Base-by-base conservation (phyloP, 106 monocot genomes). In the Ottelia alismoides region DNA sequence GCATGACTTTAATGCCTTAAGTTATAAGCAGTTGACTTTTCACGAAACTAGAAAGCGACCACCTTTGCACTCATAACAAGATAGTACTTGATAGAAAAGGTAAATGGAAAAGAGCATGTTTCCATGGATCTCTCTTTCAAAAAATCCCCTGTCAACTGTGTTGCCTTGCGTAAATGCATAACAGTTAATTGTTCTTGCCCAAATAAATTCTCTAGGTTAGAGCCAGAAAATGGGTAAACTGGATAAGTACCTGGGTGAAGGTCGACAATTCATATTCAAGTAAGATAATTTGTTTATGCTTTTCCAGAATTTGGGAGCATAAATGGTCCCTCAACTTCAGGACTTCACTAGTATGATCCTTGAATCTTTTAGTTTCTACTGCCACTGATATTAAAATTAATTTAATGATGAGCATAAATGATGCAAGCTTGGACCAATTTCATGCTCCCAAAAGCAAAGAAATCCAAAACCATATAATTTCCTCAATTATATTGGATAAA, bases 251-350 rank as follows among this genome's bases (percentile, higher is more conserved):
- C 85, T 85, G 80, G 4, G 69, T 59, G 11, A 85, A 70, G 12
- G 70, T 80, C 29, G 66, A 17, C 25, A 70, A 74, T 68, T 85
- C 73, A 20, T 24, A 55, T 64, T 76, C 70, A 53, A 74, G 45
- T 3, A 56, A 45, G 2, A 60, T 24, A 17, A 85, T 58, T 66
- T 70, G 73, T 29, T 64, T 63, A 60, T 80, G 76, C 70, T 77
- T 73, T 30, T 80, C 85, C 2, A 55, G 12, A 28, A 74, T 80
- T 35, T 70, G 62, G 19, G 32, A 63, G 69, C 60, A 49, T 20
- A 74, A n/a, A 26, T 70, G 30, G 1, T 49, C 64, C 49, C 63
- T 76, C 17, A 27, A 48, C 22, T 58, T 65, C 17, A 52, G 2
- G 63, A 76, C 58, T 58, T 67, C 73, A 35, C 56, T 57, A 18